Percentiles rank a stretch among this genome's conserved stretches.
Conservation (phyloP, 2,329 filamentous ascomycete genomes). For the Septoria petroselini region DNA sequence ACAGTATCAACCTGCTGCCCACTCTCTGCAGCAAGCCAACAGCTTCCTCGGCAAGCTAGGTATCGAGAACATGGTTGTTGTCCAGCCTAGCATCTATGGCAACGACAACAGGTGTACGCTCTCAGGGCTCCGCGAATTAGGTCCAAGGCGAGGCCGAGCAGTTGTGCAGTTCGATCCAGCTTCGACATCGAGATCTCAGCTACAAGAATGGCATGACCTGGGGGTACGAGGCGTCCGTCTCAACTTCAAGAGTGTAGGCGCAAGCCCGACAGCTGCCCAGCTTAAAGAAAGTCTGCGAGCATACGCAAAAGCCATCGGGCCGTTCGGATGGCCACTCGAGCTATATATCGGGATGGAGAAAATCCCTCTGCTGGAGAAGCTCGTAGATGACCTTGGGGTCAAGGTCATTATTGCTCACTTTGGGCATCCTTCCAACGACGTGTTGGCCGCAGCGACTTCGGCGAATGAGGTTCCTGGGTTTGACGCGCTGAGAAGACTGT, state of each 20-base stretch:
- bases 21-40: slow-evolving; percentile 52
- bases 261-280: slow-evolving; percentile 40
- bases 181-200: slow-evolving; percentile 38
- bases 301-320: slow-evolving; percentile 52
- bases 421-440: slow-evolving; percentile 38
- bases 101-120: slow-evolving; percentile 59
- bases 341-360: slow-evolving; percentile 55
- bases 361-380: slow-evolving; percentile 49
- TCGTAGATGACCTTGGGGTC: slow-evolving; percentile 50
- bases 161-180: slow-evolving; percentile 57
- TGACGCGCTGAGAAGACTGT: slow-evolving; percentile 47
- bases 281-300: slow-evolving; percentile 45
- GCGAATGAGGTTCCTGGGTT: slow-evolving; percentile 52
- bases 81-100: slow-evolving; percentile 61
- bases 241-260: slow-evolving; percentile 56
- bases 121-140: slow-evolving; percentile 51
- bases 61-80: slow-evolving; percentile 56
- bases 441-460: slow-evolving; percentile 31
- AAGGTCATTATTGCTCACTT: slow-evolving; percentile 61
- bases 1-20: slow-evolving; percentile 51
- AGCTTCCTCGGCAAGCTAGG: slow-evolving; percentile 52
- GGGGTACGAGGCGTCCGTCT: slow-evolving; percentile 60
- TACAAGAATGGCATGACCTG: slow-evolving; percentile 54
- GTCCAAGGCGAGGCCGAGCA: slow-evolving; percentile 51
- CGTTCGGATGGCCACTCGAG: slow-evolving; percentile 57